Base-by-base conservation (phyloP, 257 asterid species). In the Solanum chiquidenum region DNA sequence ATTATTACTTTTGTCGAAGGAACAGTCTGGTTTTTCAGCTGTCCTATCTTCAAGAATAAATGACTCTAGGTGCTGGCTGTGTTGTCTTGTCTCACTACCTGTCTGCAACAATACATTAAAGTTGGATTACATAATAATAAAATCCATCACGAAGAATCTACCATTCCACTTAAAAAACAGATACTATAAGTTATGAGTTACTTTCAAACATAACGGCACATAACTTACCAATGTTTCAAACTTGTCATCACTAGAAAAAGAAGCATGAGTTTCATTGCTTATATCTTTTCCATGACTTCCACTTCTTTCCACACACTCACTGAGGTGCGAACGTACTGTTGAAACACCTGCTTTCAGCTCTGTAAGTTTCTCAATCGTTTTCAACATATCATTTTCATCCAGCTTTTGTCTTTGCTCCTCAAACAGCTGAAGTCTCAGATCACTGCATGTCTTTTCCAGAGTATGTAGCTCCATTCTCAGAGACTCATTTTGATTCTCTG, bases 331-430 rank as follows among this genome's bases (percentile, higher is more conserved):
- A 90, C 89, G 93, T 86, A 94, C 91, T 25, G 93, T 89, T 49
- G 93, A 93, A 83, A 96, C 93, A 52, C 97, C 98, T 71, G 92
- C 89, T 60, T 89, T 89, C 62, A 95, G 93, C 90, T 92, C 95
- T 73, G 86, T 84, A 34, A 95, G 93, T 92, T 93, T 93, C 89
- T 93, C 96, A 87, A 88, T 90, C 27, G 95, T 87, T 93, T 91
- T 93, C 75, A 92, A 87, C 87, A 94, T 89, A 60, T 90, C 88
- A 83, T 86, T 73, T 64, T 91, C 94, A 89, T 91, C 95, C 83
- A 95, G 92, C 90, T 89, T 90, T 88, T 31, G 84, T 69, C 73
- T 91, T 87, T 89, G 94, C 90, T 92, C 94, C 86, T 94, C 94
- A 1, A 92, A 88, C 29, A 92, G 90, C 89, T 94, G 92, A 80